A percentile compares a stretch with the other conserved stretches of the same genome.
Conservation (phyloP, 106 monocot species). For the Platanthera zijinensis region DNA sequence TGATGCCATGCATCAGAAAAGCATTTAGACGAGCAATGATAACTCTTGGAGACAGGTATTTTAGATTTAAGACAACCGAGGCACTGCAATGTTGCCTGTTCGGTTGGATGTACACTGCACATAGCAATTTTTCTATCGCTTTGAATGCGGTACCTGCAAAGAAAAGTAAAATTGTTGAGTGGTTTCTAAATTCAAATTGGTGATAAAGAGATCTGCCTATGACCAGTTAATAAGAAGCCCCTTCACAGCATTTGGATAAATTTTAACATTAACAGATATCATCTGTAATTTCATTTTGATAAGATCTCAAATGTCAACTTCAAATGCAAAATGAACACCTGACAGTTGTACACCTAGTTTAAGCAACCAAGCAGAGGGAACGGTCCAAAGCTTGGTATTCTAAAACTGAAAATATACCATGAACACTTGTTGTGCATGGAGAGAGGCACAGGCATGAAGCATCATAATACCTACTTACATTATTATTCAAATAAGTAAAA, state of each 20-base stretch:
- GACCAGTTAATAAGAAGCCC: not conserved
- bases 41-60: constrained; percentile 74
- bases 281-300: not conserved
- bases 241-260: not conserved
- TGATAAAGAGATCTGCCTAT: not conserved
- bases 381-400: not conserved
- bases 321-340: not conserved
- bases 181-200: not conserved
- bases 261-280: not conserved
- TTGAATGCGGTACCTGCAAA: constrained; percentile 79
- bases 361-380: not conserved
- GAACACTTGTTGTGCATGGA: not conserved
- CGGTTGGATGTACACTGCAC: constrained; percentile 93
- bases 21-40: constrained; percentile 86
- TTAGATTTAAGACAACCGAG: constrained; percentile 83
- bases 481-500: not conserved
- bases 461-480: not conserved
- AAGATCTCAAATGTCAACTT: not conserved
- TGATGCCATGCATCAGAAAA: constrained; percentile 97
- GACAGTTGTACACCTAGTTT: not conserved
- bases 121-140: constrained; percentile 70
- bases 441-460: not conserved
- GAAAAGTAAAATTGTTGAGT: not conserved
- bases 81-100: constrained; percentile 90
- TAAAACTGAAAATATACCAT: not conserved